These are phyloP conservation scores for Nigrospora sphaerica DNA, from an alignment of 2,329 filamentous ascomycete species.

Conservation along the genomic window DNA sequence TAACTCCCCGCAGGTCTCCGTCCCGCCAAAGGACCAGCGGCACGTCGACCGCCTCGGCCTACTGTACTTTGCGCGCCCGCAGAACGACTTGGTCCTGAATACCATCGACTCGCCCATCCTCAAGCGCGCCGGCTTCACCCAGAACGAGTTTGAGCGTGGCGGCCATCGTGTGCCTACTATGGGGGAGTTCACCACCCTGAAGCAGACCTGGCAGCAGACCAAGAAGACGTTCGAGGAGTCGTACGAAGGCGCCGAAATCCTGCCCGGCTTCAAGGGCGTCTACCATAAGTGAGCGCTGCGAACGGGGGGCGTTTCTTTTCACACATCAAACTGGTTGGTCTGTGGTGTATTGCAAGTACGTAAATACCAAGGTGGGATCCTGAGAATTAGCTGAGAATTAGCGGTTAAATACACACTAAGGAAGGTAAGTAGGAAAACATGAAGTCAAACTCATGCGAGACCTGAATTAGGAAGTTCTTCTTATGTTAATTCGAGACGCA, in stretches of 20 bases:
- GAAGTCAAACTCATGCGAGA: too few species aligned
- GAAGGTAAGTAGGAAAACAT: too few species aligned
- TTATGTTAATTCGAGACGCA: too few species aligned
- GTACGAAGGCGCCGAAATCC: conserved; percentile 22
- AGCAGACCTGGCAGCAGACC: conserved; percentile 29
- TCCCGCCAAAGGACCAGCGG: conserved; percentile 31
- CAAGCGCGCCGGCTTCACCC: conserved; percentile 20
- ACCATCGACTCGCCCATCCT: conserved; percentile 30
- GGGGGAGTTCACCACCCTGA: conserved; percentile 28
- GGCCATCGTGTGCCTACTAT: conserved; percentile 23
- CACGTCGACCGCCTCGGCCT: conserved; percentile 40
- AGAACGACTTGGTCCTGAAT: conserved; percentile 28
- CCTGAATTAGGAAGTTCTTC: too few species aligned
- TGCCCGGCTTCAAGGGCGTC: conserved; percentile 25
- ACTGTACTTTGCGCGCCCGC: conserved; percentile 41
- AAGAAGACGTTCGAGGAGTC: conserved; percentile 17
- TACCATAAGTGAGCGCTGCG: conserved; percentile 1
- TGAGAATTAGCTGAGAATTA: too few species aligned
- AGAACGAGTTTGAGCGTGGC: conserved; percentile 30
- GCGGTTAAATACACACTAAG: too few species aligned
- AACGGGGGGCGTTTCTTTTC: background rate
- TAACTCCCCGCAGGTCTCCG: conserved; percentile 19
- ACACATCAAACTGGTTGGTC: background rate
- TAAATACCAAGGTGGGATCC: too few species aligned
- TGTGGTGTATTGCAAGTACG: background rate